phyloP scores from a whole-genome alignment of 192 early-diverging fungal species.

The Podila horticola region DNA sequence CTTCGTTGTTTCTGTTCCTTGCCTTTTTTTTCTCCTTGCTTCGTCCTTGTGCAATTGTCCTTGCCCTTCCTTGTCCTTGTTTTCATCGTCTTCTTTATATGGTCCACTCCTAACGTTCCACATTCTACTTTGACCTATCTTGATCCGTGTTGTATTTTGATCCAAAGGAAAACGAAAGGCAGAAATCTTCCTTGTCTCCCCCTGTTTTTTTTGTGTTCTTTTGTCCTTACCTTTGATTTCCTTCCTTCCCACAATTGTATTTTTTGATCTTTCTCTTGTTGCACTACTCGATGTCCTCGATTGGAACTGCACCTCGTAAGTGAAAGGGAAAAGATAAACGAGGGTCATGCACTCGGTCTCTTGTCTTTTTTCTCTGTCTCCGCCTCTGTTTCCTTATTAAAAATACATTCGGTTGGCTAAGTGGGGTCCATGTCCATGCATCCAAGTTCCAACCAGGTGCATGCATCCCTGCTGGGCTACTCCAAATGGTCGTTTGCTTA shows the following conservation, averaged over 20 bases:
- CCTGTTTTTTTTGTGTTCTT: background rate
- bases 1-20: too few relatives aligned
- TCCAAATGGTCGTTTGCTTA: background rate
- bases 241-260: background rate
- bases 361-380: background rate
- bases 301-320: background rate
- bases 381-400: conserved; percentile 9
- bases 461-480: background rate
- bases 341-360: conserved; percentile 2
- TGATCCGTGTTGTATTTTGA: background rate
- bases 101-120: background rate
- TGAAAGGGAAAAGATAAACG: background rate
- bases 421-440: background rate
- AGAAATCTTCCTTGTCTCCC: background rate
- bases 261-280: background rate
- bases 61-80: background rate
- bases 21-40: background rate
- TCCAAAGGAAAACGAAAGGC: background rate
- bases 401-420: too few relatives aligned
- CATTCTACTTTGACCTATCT: conserved; percentile 1
- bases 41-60: background rate
- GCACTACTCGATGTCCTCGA: background rate
- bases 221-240: background rate
- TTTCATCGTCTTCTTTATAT: background rate
- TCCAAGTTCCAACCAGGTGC: background rate